A percentile compares a stretch with the other conserved stretches of the same genome.
These are phyloP conservation scores for Apiospora malaysiana DNA, from an alignment of 2,329 filamentous ascomycete genomes.

Conservation along the genomic window DNA sequence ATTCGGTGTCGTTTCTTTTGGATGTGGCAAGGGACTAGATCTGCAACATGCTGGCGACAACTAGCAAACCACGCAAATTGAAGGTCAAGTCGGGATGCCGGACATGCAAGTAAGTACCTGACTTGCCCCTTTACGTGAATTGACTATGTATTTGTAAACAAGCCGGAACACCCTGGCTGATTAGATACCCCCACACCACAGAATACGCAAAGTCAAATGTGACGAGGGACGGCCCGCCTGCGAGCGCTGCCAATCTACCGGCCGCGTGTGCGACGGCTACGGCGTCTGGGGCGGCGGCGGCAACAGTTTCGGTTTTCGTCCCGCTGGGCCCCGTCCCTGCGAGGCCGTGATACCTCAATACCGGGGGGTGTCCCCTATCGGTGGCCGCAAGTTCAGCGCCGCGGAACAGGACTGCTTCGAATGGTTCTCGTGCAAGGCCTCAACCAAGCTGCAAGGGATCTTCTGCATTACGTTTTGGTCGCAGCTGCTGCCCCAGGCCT, in stretches of 20 bases:
- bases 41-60: background rate
- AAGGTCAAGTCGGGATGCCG: constrained; percentile 38
- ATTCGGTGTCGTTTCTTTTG: no score
- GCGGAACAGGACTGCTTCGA: constrained; percentile 45
- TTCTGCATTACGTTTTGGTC: constrained; percentile 47
- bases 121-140: background rate
- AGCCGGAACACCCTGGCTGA: background rate
- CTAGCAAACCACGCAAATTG: background rate
- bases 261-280: constrained; percentile 39
- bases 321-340: constrained; percentile 38
- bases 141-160: no score
- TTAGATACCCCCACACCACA: constrained; percentile 24
- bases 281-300: constrained; percentile 38
- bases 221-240: constrained; percentile 38
- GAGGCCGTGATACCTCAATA: constrained; percentile 19
- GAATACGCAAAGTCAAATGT: constrained; percentile 38
- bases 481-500: constrained; percentile 44
- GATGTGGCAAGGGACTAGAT: no score
- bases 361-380: constrained; percentile 23
- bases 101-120: constrained; percentile 37
- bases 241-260: constrained; percentile 33
- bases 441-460: constrained; percentile 43
- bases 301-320: constrained; percentile 24
- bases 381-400: constrained; percentile 23
- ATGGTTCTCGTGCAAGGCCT: constrained; percentile 50